Evolutionary conservation across 345 rosid species (phyloP), one percentile per base, ranked within the genome.

Genomic region (Eucalyptus cloeziana): DNA sequence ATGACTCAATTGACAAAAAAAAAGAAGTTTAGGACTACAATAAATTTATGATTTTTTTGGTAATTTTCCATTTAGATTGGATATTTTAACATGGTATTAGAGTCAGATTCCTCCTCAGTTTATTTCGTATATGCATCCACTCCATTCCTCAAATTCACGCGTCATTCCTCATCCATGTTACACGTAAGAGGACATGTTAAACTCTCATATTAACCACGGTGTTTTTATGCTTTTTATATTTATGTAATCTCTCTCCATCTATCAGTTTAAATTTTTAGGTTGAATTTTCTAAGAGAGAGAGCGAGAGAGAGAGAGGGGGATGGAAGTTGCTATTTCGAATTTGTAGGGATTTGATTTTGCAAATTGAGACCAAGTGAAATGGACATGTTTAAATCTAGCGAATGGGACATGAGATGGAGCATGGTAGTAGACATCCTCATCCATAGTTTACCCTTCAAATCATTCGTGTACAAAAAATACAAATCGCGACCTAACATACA

Each of bases 301-400:
- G 69, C 4, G 1, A 62, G 1, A 62, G 5, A 62, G 1, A 62
- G 5, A 64, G 3, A 30, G 3, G 19, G 11, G 10, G 10, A 8
- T 64, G 8, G 69, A 62, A 62, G 69, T 12, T 12, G 33, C 16
- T n/a, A n/a, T 64, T 64, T 64, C 0, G 10, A 64, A 15, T 64
- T 64, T n/a, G 76, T 14, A 16, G 37, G 37, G n/a, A n/a, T 64
- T 64, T n/a, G 40, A 64, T 64, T 64, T 14, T 33, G 76, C 76
- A 16, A 64, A 33, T n/a, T 7, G 76, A n/a, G 33, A 62, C 76
- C 9, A 64, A 64, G 76, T 6, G 10, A 64, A 64, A 7, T 64
- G 76, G 76, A n/a, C 21, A 64, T n/a, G 76, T n/a, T 64, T 15
- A 31, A 64, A 64, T 14, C 21, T 64, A n/a, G 40, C 8, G 10